phyloP scores from a whole-genome alignment of 179 eudicot genomes.

The Patellifolia procumbens region DNA sequence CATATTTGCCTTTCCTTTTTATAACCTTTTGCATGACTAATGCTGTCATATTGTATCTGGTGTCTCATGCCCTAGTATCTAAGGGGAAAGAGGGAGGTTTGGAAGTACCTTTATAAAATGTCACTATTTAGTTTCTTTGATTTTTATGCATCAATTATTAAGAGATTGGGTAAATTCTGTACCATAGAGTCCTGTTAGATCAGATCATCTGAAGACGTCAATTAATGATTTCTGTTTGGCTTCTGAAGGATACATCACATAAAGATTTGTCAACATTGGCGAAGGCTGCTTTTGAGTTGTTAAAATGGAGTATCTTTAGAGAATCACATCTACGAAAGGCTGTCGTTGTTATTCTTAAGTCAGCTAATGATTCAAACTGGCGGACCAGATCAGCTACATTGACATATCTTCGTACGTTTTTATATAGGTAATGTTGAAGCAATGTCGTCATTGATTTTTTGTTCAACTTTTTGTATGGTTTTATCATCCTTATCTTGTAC shows the following conservation, averaged over 20 bases:
- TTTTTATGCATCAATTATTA: not conserved
- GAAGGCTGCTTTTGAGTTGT: slow-evolving; percentile 93
- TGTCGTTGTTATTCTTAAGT: slow-evolving; percentile 68
- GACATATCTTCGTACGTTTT: slow-evolving; percentile 86
- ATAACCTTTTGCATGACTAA: slow-evolving; percentile 3
- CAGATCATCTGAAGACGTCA: not conserved
- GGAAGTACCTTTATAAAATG: not conserved
- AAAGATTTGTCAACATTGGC: slow-evolving; percentile 94
- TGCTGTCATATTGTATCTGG: not conserved
- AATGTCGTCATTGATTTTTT: not conserved
- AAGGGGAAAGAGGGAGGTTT: not conserved
- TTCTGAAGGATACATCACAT: slow-evolving; percentile 84
- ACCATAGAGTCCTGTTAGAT: not conserved
- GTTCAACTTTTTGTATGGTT: not conserved
- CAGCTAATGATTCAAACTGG: slow-evolving; percentile 93
- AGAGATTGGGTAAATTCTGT: not conserved
- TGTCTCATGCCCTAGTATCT: not conserved
- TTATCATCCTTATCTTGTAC: slow-evolving; percentile 11
- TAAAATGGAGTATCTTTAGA: slow-evolving; percentile 77
- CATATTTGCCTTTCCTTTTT: too few relatives aligned
- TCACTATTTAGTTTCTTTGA: not conserved
- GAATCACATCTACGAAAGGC: slow-evolving; percentile 76
- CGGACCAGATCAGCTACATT: slow-evolving; percentile 94
- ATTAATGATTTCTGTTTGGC: not conserved
- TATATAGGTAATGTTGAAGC: slow-evolving; percentile 69